These are phyloP conservation scores for Dovyalis caffra DNA, from an alignment of 345 rosid genomes.

Conservation along the genomic window DNA sequence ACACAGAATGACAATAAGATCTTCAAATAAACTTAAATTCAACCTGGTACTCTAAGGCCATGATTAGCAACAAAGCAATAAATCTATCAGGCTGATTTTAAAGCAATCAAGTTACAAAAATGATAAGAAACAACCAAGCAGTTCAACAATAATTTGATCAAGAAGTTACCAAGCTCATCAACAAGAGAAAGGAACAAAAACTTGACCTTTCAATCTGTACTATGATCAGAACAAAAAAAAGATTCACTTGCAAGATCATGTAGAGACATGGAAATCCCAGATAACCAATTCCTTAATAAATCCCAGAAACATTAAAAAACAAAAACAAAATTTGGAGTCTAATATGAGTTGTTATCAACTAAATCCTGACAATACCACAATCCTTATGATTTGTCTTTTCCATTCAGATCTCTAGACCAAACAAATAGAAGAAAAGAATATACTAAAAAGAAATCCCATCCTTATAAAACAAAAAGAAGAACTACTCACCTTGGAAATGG, in stretches of 20 bases:
- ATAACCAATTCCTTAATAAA: neutral
- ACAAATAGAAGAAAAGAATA: neutral
- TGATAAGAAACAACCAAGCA: neutral
- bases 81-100: neutral
- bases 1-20: neutral
- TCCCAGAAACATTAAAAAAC: neutral
- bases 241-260: slow-evolving; percentile 5
- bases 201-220: neutral
- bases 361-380: neutral
- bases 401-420: neutral
- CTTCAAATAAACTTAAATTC: neutral
- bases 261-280: slow-evolving; percentile 8
- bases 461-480: neutral
- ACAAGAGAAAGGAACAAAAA: neutral
- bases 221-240: neutral
- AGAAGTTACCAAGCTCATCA: neutral
- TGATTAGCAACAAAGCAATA: neutral
- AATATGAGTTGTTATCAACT: neutral
- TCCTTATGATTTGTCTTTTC: neutral
- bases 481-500: slow-evolving; percentile 17
- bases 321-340: neutral
- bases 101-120: neutral
- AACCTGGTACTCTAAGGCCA: neutral
- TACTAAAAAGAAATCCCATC: neutral
- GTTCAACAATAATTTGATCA: slow-evolving; percentile 1